Evolutionary conservation across 1,284 basidiomycete species (phyloP).

Genomic region (Ceratobasidium sp.): DNA sequence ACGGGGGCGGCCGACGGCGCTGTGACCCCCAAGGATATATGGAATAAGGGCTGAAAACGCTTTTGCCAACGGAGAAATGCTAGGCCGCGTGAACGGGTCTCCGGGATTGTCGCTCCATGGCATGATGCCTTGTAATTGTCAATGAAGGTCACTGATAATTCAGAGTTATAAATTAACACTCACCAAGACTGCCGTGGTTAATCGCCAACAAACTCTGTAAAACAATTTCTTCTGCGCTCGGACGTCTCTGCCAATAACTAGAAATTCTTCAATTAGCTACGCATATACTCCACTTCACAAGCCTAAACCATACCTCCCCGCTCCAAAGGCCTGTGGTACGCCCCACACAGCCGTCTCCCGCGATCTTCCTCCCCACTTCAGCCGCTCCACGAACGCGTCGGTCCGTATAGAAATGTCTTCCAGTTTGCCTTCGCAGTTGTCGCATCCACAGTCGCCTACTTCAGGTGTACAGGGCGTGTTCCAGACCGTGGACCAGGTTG

Average conservation of each 20-base stretch:
- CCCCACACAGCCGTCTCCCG: constrained; percentile 75
- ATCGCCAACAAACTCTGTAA: constrained; percentile 73
- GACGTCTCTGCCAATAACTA: constrained; percentile 75
- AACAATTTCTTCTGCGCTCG: constrained; percentile 76
- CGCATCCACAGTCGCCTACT: constrained; percentile 74
- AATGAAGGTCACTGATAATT: neutral
- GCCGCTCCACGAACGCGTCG: constrained; percentile 69
- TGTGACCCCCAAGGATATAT: constrained; percentile 56
- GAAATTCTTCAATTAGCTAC: neutral
- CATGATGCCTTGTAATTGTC: constrained; percentile 64
- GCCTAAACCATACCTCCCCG: constrained; percentile 62
- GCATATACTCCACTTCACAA: neutral
- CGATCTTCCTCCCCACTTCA: constrained; percentile 73
- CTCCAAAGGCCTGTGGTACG: constrained; percentile 81
- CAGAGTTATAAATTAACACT: constrained; percentile 19
- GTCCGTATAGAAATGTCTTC: constrained; percentile 74
- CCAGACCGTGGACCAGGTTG: constrained; percentile 70
- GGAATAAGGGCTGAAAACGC: constrained; percentile 59
- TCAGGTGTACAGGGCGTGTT: constrained; percentile 68
- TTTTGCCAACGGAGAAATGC: constrained; percentile 67
- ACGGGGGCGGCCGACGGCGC: neutral
- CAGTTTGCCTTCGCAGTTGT: constrained; percentile 65
- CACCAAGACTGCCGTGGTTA: constrained; percentile 76
- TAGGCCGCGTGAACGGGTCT: constrained; percentile 66
- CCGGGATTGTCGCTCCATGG: constrained; percentile 77